Evolutionary conservation across 345 rosid genomes (phyloP), one percentile per base, ranked within the genome.

Genomic region (Eutrema heterophyllum): DNA sequence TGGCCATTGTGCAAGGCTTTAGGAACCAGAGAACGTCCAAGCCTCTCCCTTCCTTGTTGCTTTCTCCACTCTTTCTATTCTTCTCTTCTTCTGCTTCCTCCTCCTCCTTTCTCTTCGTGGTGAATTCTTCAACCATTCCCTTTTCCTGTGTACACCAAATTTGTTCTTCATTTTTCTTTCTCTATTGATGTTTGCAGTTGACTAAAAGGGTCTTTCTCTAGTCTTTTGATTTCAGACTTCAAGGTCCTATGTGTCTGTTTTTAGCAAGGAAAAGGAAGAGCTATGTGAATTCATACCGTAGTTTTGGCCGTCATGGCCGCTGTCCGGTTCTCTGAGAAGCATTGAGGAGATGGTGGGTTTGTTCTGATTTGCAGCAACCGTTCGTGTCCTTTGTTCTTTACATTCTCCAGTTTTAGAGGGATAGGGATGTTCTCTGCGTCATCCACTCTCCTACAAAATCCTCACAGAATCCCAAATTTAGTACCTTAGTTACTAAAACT

Each of bases 321-420:
- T 44, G 78, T 64, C 0, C 79, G 57, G 39, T 81, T 81, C n/a
- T 84, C 87, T 13, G 96, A 95, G 80, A 95, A 90, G 82, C 99
- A 92, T 73, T 90, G 99, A 43, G 98, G 99, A 54, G 99, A 90
- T 70, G 99, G 99, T 81, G 99, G 99, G 68, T 83, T 87, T n/a
- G 91, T 89, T 68, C 92, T 85, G 49, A 87, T 86, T 53, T 85
- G 96, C 78, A 86, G 75, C 43, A 85, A 51, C 15, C 80, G 79
- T 33, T 86, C 87, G n/a, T 83, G 81, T 74, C 82, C 86, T 78
- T 84, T 87, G 58, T 56, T 79, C 86, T 82, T 84, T 63, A 85
- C 71, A 63, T 77, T 88, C 87, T 79, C 94, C 78, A 91, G 71
- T 50, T 89, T 85, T 49, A 89, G 68, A 72, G 85, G 74, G 15